Base-by-base conservation (phyloP, 202 grass and related monocot species). In the Schoenoplectus triqueter region DNA sequence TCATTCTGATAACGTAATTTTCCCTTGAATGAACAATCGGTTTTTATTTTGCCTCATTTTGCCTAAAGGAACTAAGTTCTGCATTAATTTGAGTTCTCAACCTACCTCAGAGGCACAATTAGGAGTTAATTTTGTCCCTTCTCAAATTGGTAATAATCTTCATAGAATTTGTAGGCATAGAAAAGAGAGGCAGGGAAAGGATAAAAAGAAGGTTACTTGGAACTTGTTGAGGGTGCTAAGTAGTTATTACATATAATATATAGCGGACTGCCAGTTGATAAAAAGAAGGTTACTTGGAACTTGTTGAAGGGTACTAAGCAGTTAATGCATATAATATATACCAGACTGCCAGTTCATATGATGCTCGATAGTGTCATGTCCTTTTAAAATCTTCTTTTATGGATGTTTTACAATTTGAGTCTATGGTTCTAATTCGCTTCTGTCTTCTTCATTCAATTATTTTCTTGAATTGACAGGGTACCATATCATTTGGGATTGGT, bases 401-500 rank as follows among this genome's bases (percentile, higher is more conserved):
- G 17, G 17, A 44, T 20, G 48, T 1, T 60, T 19, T 69, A 0
- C 19, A 59, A 80, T 73, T n/a, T 5, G 31, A 61, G 71, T 88
- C 45, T 2, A 21, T 82, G 39, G 69, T 15, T 44, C 56, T 86
- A 5, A 49, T 80, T 8, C 7, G 10, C 84, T 57, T 80, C 45
- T 6, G 45, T 73, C 50, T 50, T 70, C 60, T 78, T 74, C 82
- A n/a, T 84, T 71, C 69, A n/a, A 60, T 79, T 64, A 66, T 39
- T 84, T 80, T 49, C 59, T 86, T 44, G 18, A 85, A 83, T 84
- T 79, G 59, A 88, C 84, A 98, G 96, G 96, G 96, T 86, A 99
- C 96, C 13, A 99, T 99, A 86, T 94, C 96, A 87, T 98, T 98
- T 54, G 93, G 96, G 65, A 82, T 55, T 85, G 96, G 96, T 0